A percentile compares a stretch with the other conserved stretches of the same genome.
Conservation (phyloP, 2,329 filamentous ascomycete species). For the Leptosphaerulina australis region DNA sequence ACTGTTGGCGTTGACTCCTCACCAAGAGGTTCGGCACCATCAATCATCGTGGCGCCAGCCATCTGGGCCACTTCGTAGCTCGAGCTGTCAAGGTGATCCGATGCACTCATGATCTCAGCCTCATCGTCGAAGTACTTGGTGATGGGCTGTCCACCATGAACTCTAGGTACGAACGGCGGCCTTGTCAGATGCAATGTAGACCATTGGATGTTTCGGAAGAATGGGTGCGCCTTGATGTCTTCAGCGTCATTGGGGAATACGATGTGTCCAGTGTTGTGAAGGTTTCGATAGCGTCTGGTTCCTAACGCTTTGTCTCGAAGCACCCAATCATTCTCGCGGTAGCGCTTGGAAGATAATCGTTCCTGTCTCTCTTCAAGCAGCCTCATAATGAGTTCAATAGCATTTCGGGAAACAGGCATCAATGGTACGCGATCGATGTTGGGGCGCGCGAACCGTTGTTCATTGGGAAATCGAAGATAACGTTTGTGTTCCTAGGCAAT, state of each 20-base stretch:
- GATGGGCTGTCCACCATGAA: conserved; percentile 58
- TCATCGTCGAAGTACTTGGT: conserved; percentile 92
- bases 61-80: conserved; percentile 33
- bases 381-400: conserved; percentile 75
- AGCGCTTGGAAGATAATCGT: conserved; percentile 77
- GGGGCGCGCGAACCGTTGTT: conserved; percentile 59
- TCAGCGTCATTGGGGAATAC: conserved; percentile 85
- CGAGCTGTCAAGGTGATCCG: conserved; percentile 45
- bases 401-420: conserved; percentile 67
- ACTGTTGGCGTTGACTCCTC: conserved; percentile 1
- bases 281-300: conserved; percentile 34
- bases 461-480: conserved; percentile 72
- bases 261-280: conserved; percentile 59
- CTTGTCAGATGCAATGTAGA: conserved; percentile 70
- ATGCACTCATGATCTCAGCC: conserved; percentile 63
- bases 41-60: conserved; percentile 3
- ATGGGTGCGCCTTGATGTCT: conserved; percentile 87
- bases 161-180: conserved; percentile 81
- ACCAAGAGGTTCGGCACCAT: conserved; percentile 4
- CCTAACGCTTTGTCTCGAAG: conserved; percentile 34
- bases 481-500: conserved; percentile 68
- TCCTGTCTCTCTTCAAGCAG: conserved; percentile 76
- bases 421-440: conserved; percentile 53
- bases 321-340: conserved; percentile 67
- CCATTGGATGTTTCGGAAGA: conserved; percentile 84